These are phyloP conservation scores for Dryas drummondii DNA, from an alignment of 306 rosid genomes.

Conservation along the genomic window DNA sequence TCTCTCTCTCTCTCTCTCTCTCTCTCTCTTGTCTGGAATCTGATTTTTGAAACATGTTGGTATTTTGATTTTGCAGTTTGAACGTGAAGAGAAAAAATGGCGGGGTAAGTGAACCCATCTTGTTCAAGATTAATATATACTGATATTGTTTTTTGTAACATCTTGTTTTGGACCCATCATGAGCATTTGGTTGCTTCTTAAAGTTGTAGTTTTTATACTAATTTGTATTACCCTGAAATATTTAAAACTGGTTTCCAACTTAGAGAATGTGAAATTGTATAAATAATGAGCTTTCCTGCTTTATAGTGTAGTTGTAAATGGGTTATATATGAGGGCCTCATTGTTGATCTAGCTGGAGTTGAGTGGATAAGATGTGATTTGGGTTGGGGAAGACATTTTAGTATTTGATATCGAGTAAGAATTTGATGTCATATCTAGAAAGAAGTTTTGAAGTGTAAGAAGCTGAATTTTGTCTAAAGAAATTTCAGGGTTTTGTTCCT, in stretches of 20 bases:
- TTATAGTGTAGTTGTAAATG: neutral
- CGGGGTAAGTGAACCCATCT: slow-evolving; percentile 10
- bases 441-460: neutral
- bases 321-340: neutral
- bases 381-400: neutral
- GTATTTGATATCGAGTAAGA: neutral
- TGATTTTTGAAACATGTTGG: neutral
- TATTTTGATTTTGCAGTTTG: slow-evolving; percentile 11
- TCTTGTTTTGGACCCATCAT: neutral
- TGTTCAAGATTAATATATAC: neutral
- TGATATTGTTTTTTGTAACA: neutral
- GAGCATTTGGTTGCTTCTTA: neutral
- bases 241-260: neutral
- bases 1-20: neutral
- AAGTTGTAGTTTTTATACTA: neutral
- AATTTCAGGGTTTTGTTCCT: neutral
- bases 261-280: neutral
- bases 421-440: neutral
- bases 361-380: neutral
- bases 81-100: slow-evolving; percentile 3
- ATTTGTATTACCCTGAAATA: neutral
- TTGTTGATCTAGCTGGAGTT: neutral
- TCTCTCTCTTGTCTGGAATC: neutral
- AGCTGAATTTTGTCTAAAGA: neutral
- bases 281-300: neutral